A percentile compares a stretch with the other conserved stretches of the same genome.
These are phyloP conservation scores for Colletotrichum destructivum DNA, from an alignment of 2,329 filamentous ascomycete genomes.

Conservation along the genomic window DNA sequence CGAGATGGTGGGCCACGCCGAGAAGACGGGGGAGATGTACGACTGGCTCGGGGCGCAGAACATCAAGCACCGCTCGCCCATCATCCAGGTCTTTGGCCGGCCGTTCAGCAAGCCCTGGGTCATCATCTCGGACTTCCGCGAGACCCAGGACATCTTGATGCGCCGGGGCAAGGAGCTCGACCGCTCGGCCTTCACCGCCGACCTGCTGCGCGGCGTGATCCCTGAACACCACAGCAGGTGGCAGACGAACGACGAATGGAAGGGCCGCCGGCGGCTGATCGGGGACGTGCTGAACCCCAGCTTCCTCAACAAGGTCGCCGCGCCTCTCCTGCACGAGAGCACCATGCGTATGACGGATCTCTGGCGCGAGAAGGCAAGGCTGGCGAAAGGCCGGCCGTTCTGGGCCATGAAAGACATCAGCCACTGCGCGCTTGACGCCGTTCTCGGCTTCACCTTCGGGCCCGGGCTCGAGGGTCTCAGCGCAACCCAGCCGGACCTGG, in stretches of 20 bases:
- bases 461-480: conserved; percentile 23
- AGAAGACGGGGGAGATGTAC: conserved; percentile 30
- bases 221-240: conserved; percentile 52
- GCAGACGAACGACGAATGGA: conserved; percentile 52
- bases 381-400: conserved; percentile 51
- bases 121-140: conserved; percentile 52
- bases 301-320: conserved; percentile 49
- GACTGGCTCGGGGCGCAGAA: conserved; percentile 49
- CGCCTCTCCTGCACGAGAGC: conserved; percentile 46
- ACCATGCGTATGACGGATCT: conserved; percentile 51
- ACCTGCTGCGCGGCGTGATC: conserved; percentile 43
- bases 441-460: conserved; percentile 51
- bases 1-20: conserved; percentile 18
- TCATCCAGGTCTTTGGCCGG: conserved; percentile 54
- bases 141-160: conserved; percentile 52
- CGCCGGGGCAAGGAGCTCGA: conserved; percentile 53
- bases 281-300: conserved; percentile 54
- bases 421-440: conserved; percentile 50
- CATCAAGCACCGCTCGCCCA: conserved; percentile 46
- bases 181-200: conserved; percentile 45
- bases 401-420: conserved; percentile 49
- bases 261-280: conserved; percentile 51
- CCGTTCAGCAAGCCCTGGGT: conserved; percentile 52
- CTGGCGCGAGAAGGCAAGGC: conserved; percentile 52
- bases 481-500: conserved; percentile 31